These are phyloP conservation scores for Fomitopsis betulina DNA, from an alignment of 1,284 basidiomycete genomes.

Conservation along the genomic window DNA sequence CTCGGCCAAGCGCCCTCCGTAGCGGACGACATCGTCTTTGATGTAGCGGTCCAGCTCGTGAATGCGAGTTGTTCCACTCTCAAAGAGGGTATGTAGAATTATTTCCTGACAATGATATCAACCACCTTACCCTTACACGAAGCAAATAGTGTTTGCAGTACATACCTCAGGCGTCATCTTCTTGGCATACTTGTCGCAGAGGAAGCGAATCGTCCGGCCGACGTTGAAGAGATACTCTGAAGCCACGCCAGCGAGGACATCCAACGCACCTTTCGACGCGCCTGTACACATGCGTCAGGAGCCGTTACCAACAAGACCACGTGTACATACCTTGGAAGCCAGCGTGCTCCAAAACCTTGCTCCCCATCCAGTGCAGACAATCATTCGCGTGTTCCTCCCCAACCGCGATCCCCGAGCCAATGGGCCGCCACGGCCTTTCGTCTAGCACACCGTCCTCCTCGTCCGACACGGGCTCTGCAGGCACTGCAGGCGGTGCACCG, in stretches of 20 bases:
- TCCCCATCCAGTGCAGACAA: constrained; percentile 67
- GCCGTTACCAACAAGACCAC: neutral
- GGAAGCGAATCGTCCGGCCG: constrained; percentile 79
- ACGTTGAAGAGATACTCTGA: constrained; percentile 84
- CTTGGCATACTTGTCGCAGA: constrained; percentile 76
- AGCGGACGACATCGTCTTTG: constrained; percentile 83
- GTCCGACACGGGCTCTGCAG: constrained; percentile 16
- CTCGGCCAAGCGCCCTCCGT: constrained; percentile 73
- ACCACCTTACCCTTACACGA: neutral
- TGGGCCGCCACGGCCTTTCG: constrained; percentile 50
- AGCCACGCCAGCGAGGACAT: constrained; percentile 78
- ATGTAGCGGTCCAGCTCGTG: constrained; percentile 84
- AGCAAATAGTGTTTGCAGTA: neutral
- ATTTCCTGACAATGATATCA: constrained; percentile 63
- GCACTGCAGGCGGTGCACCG: constrained; percentile 12
- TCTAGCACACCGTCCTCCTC: constrained; percentile 46
- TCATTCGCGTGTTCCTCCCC: constrained; percentile 50
- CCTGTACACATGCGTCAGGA: constrained; percentile 33
- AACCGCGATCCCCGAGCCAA: constrained; percentile 33
- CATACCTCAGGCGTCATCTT: constrained; percentile 80
- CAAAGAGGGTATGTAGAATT: constrained; percentile 84
- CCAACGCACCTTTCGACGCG: constrained; percentile 64
- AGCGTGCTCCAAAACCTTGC: constrained; percentile 77
- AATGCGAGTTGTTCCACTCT: constrained; percentile 76
- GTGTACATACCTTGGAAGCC: constrained; percentile 79